phyloP scores from a whole-genome alignment of 1,284 basidiomycete genomes.

The Vanrija sp. region DNA sequence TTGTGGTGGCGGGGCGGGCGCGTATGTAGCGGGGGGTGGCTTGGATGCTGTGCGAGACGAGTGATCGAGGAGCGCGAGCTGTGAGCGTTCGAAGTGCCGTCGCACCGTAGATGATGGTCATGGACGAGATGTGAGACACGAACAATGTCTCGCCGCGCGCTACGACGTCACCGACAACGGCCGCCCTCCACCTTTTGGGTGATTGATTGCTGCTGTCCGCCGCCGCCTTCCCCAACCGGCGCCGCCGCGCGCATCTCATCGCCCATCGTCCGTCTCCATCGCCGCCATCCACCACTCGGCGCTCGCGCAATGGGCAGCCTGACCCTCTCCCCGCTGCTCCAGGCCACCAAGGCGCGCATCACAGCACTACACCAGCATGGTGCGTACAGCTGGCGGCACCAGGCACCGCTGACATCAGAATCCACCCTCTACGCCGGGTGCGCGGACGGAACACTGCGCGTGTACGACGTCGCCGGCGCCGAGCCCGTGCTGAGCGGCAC shows the following conservation, averaged over 20 bases:
- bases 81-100: neutral
- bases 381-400: slow-evolving; percentile 1
- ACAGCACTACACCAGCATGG: slow-evolving; percentile 43
- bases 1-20: neutral
- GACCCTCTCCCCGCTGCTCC: slow-evolving; percentile 31
- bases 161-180: neutral
- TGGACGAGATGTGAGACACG: neutral
- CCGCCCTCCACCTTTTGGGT: neutral
- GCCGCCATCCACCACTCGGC: neutral
- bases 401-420: slow-evolving; percentile 51
- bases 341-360: slow-evolving; percentile 27
- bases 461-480: slow-evolving; percentile 24
- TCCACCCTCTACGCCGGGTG: slow-evolving; percentile 74
- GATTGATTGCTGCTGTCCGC: too few species aligned
- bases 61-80: neutral
- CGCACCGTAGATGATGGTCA: too few species aligned
- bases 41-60: too few species aligned
- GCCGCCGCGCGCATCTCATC: too few species aligned
- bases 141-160: neutral
- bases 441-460: slow-evolving; percentile 62
- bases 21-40: too few species aligned
- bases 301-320: slow-evolving; percentile 22
- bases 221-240: too few species aligned
- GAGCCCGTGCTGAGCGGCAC: slow-evolving; percentile 36
- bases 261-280: neutral